A percentile compares a stretch with the other conserved stretches of the same genome.
Conservation (phyloP, 139 green algal genomes). For the Picochlorum sp. region DNA sequence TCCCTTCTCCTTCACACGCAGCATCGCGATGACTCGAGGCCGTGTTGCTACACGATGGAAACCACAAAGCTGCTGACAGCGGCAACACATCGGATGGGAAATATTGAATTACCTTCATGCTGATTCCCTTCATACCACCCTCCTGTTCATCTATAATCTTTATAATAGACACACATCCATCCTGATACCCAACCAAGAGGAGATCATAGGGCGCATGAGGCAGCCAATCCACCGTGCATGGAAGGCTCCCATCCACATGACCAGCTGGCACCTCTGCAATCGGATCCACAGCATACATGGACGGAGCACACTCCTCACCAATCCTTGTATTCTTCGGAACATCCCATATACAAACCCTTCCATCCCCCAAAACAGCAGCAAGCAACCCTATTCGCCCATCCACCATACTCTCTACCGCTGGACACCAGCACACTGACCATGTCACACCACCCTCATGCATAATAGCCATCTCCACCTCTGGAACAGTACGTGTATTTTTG, state of each 20-base stretch:
- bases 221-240: conserved; percentile 45
- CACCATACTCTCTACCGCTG: not conserved
- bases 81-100: conserved; percentile 20
- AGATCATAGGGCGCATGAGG: conserved; percentile 35
- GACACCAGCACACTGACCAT: conserved; percentile 52
- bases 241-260: conserved; percentile 28
- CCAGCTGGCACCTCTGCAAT: not conserved
- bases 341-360: conserved; percentile 32
- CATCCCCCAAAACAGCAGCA: conserved; percentile 45
- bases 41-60: conserved; percentile 5
- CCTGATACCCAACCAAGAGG: conserved; percentile 51
- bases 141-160: not conserved
- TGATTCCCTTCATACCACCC: not conserved
- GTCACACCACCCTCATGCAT: conserved; percentile 39
- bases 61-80: conserved; percentile 18
- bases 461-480: conserved; percentile 21
- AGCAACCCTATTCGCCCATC: conserved; percentile 38
- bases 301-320: not conserved
- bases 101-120: not conserved
- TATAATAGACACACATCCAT: conserved; percentile 39
- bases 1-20: not conserved
- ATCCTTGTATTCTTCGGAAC: conserved; percentile 25
- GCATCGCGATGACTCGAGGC: not conserved
- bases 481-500: not conserved
- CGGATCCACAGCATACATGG: conserved; percentile 7